Evolutionary conservation across 2,329 filamentous ascomycete genomes (phyloP).

Genomic region (Lasiodiplodia sp.): DNA sequence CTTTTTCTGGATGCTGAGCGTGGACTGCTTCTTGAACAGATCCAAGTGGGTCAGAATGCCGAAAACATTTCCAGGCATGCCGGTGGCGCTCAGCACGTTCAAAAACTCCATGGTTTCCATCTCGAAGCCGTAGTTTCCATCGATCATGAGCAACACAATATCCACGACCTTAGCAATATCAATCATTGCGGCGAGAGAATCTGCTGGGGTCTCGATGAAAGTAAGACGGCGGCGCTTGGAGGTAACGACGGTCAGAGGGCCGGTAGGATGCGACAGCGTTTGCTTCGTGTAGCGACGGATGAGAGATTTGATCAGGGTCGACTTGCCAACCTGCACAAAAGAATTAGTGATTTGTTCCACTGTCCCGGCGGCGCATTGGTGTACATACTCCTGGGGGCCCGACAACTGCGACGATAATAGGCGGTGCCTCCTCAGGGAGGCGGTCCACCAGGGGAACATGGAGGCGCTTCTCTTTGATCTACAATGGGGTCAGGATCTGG

Average conservation of each 20-base stretch:
- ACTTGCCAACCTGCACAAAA: conserved; percentile 72
- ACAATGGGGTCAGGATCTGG: conserved; percentile 19
- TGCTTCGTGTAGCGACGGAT: conserved; percentile 96
- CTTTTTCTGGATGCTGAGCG: conserved; percentile 93
- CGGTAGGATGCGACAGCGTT: conserved; percentile 85
- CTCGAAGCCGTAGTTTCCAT: conserved; percentile 98
- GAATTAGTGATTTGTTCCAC: conserved; percentile 8
- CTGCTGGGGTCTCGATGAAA: conserved; percentile 93
- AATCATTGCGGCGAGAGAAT: conserved; percentile 94
- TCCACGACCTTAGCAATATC: conserved; percentile 97
- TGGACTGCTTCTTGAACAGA: conserved; percentile 91
- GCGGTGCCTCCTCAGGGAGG: conserved; percentile 92
- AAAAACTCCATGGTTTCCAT: conserved; percentile 99
- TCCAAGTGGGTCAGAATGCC: conserved; percentile 96
- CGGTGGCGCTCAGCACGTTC: conserved; percentile 89
- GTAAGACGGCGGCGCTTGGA: conserved; percentile 95
- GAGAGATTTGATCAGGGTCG: conserved; percentile 91
- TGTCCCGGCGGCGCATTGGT: conserved; percentile 27
- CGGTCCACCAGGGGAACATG: conserved; percentile 97
- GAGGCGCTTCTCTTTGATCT: conserved; percentile 94
- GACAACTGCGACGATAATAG: conserved; percentile 90
- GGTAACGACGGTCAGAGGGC: conserved; percentile 93
- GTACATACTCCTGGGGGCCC: conserved; percentile 82
- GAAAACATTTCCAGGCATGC: conserved; percentile 99
- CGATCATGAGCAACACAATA: conserved; percentile 96